Base-by-base conservation (phyloP, 768 basidiomycete species). In the Podaxis sp. region DNA sequence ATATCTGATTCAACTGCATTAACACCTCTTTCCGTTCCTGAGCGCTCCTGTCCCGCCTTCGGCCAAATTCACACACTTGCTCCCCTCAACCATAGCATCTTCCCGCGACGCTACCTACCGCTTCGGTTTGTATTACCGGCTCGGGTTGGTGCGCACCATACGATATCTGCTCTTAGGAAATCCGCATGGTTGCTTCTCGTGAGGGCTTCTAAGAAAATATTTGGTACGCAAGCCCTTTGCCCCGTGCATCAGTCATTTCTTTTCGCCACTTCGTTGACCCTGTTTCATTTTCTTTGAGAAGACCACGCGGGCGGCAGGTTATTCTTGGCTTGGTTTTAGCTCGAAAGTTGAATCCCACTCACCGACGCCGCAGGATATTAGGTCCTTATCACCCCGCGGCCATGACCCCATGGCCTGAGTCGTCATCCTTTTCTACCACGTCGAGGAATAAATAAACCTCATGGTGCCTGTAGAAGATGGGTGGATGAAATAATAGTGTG, bases 211-310 rank as follows among this genome's bases (percentile, higher is more conserved):
- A 10, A 49, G 46, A 58, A 57, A 15, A 36, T 4, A 26, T 50
- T 58, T 58, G 58, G 49, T 53, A 30, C 15, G 51, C 24, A 41
- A 40, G 36, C 59, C 59, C 59, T 60, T 60, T 24, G 28, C 59
- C 59, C 59, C 44, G 41, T 40, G 51, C 38, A 36, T 54, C 59
- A 53, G 12, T 30, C 15, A 24, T 12, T 28, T 20, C 40, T 10
- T 60, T 17, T n/a, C 51, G 59, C 51, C 51, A 60, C 40, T 28
- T 51, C 50, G 37, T 30, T 60, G 59, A 54, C 51, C 59, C 59
- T 54, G 51, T n/a, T 54, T 60, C 51, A 60, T 53, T 60, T 60
- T 52, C 40, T 1, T 11, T 60, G 41, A 60, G 59, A 53, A 60
- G 44, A 26, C 17, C 58, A 40, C 36, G 50, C 49, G 3, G 28